Base-by-base conservation (phyloP, 306 rosid species). In the Dicorynia guianensis region DNA sequence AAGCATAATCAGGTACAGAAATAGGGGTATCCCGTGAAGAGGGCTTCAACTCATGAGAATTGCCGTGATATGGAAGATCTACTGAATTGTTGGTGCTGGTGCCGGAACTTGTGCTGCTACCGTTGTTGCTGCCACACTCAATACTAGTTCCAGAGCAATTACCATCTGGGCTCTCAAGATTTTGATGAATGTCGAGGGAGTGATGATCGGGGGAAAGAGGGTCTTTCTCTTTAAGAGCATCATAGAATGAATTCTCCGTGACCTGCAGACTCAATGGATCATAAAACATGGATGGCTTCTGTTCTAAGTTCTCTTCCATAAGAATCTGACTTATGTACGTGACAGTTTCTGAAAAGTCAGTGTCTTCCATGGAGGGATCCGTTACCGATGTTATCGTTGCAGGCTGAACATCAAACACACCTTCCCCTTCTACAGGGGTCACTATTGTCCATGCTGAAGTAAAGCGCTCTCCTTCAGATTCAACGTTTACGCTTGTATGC, bases 271-370 rank as follows among this genome's bases (percentile, higher is more conserved):
- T 79, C 47, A 86, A 47, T 3, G 89, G 85, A 52, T 89, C 94
- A 58, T 77, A 87, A 36, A 78, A 82, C 85, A 87, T 78, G 25
- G 79, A 88, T 0, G 90, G 90, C 15, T 74, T 85, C 15, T 73
- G 63, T 34, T 89, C 91, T 55, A 87, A 80, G 47, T 84, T 85
- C 75, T 90, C 98, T 67, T 93, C 93, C 98, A 90, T 87, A 13
- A 93, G 87, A 71, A 93, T 69, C 18, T 84, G 83, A 67, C 74
- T 63, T 11, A 84, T 84, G 80, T 80, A 80, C 72, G 44, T 72
- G 1, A 25, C 43, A 2, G 85, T 84, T 76, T 84, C 87, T n/a
- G 85, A 72, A 60, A 80, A 80, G 11, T 84, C 87, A 54, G 72
- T 60, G 63, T 84, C 85, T 68, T 80, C 85, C 0, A 71, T 4